Evolutionary conservation across 257 asterid genomes (phyloP), one percentile per base, ranked within the genome.

Genomic region (Catharanthus roseus): DNA sequence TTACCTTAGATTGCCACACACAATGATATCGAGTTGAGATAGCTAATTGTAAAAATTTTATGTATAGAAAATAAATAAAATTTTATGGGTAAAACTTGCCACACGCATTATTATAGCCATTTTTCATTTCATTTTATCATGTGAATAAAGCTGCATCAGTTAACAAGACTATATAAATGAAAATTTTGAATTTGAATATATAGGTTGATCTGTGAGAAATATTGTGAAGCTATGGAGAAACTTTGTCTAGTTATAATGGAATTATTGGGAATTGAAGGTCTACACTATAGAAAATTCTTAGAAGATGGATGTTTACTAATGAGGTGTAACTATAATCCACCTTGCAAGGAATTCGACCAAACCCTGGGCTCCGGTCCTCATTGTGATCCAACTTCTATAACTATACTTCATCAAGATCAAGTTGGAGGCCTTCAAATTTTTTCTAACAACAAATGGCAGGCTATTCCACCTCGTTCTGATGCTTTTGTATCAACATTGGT

Each of bases 281-380:
- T 12, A 1, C 47, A 62, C 49, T 70, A 69, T 68, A 70, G 57
- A 41, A 74, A 64, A 11, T 76, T 70, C 55, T 76, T 70, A 28
- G 55, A 70, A 55, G 76, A 56, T 54, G 67, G 67, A 23, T 60
- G 29, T 21, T 76, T 76, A 4, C 41, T 70, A 15, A 70, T 76
- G 80, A 76, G 80, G 36, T 62, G 56, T 24, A 76, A 76, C 58
- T 76, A 63, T 10, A 70, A 76, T 64, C 80, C 80, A 41, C 67
- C 68, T 15, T 76, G 80, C 65, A 65, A 63, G 50, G 67, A 76
- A 53, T 74, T 71, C 45, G 75, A 57, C 33, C 68, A 64, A 4
- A 70, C 80, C 34, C 49, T 76, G 16, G 80, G 80, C 19, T 70
- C 80, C 28, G 80, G 80, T 15, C 80, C 80, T 10, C 80, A 76